These are phyloP conservation scores for Mitragyna speciosa DNA, from an alignment of 257 asterid species.

Conservation along the genomic window DNA sequence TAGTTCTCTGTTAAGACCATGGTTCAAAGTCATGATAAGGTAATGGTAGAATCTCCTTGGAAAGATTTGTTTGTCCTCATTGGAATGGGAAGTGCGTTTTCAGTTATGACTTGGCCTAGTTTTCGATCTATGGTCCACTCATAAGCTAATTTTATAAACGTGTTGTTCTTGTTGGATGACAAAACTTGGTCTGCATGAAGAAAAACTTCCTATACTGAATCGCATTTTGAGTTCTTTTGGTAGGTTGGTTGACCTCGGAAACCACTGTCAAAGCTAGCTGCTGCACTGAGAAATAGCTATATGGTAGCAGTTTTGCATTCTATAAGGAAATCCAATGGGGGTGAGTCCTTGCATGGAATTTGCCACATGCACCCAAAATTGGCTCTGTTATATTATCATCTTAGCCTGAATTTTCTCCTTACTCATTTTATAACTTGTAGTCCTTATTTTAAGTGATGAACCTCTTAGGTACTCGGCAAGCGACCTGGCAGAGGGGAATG, in stretches of 20 bases:
- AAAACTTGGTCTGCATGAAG: background rate
- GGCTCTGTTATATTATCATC: background rate
- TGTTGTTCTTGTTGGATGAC: background rate
- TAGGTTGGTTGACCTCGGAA: conserved; percentile 99
- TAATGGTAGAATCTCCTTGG: background rate
- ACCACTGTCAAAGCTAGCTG: conserved; percentile 85
- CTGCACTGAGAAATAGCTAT: conserved; percentile 93
- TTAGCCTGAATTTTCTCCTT: background rate
- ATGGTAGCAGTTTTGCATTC: conserved; percentile 91
- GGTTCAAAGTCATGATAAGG: too few species aligned
- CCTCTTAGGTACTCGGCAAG: conserved; percentile 85
- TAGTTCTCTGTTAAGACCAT: too few species aligned
- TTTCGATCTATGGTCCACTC: background rate
- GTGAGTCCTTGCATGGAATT: conserved; percentile 26
- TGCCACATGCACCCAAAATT: background rate
- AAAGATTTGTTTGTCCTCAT: background rate
- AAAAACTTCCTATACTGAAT: background rate
- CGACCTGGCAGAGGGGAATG: conserved; percentile 85
- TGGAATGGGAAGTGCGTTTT: background rate
- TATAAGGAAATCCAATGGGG: conserved; percentile 54
- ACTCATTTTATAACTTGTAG: background rate
- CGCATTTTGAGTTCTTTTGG: conserved; percentile 8
- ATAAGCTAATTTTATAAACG: background rate
- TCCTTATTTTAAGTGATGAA: conserved; percentile 57
- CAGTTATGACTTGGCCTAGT: background rate